A percentile compares a stretch with the other conserved stretches of the same genome.
Conservation (phyloP, 805 yeast species). For the Candida cerambycidarum region DNA sequence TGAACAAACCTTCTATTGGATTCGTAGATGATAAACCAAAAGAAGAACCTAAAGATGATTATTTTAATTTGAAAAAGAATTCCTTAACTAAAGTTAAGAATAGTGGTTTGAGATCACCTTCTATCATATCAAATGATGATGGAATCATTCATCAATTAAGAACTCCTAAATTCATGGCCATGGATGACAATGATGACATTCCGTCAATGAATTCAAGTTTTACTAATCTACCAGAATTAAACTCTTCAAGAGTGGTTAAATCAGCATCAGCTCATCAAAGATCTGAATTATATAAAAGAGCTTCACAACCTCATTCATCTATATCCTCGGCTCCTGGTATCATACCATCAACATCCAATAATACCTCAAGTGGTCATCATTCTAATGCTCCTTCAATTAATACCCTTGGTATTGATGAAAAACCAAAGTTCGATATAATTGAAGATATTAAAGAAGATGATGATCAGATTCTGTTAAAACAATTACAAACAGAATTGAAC, state of each 20-base stretch:
- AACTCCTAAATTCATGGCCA: conserved; percentile 34
- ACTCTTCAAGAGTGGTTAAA: conserved; percentile 3
- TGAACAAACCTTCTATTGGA: conserved; percentile 55
- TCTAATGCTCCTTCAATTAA: background rate
- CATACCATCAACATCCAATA: background rate
- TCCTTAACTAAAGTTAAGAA: conserved; percentile 7
- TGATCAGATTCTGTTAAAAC: conserved; percentile 27
- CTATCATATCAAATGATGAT: conserved; percentile 36
- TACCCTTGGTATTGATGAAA: background rate
- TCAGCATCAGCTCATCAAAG: conserved; percentile 8
- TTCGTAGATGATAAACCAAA: conserved; percentile 48
- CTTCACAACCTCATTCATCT: background rate
- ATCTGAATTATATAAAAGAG: conserved; percentile 8
- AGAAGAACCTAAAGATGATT: conserved; percentile 17
- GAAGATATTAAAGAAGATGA: conserved; percentile 1
- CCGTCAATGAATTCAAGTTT: conserved; percentile 17
- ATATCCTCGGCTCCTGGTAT: background rate
- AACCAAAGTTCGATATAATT: background rate
- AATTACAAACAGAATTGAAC: conserved; percentile 38
- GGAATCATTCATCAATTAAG: conserved; percentile 35
- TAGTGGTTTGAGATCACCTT: conserved; percentile 25
- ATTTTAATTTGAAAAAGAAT: conserved; percentile 14
- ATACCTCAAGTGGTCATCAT: too few relatives aligned
- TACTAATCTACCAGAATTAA: conserved; percentile 12
- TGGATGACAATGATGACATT: conserved; percentile 19